phyloP scores from a whole-genome alignment of 2,329 filamentous ascomycete genomes.

The Mollisia scopiformis region DNA sequence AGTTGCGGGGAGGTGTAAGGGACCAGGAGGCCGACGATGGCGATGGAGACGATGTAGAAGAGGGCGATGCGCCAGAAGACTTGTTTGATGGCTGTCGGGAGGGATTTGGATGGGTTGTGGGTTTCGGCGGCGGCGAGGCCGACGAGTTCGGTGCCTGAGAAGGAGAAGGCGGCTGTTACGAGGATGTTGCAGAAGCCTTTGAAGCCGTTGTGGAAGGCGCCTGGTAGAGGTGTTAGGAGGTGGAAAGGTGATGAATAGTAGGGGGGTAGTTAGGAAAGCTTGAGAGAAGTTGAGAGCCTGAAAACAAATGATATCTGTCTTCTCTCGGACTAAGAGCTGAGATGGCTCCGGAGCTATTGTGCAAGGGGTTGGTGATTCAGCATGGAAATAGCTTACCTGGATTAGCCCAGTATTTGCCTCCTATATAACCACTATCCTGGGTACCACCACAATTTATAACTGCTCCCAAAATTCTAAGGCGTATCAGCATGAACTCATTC shows the following conservation, averaged over 20 bases:
- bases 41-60: slow-evolving; percentile 88
- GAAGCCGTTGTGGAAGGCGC: slow-evolving; percentile 81
- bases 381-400: no score
- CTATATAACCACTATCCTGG: slow-evolving; percentile 76
- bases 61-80: slow-evolving; percentile 95
- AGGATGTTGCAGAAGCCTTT: slow-evolving; percentile 79
- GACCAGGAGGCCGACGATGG: slow-evolving; percentile 81
- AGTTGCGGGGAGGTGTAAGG: slow-evolving; percentile 70
- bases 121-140: slow-evolving; percentile 80
- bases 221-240: no score
- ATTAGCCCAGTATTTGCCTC: slow-evolving; percentile 73
- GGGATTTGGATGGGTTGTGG: slow-evolving; percentile 76
- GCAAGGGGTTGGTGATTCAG: no score
- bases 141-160: slow-evolving; percentile 77
- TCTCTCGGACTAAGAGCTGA: no score
- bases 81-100: slow-evolving; percentile 88
- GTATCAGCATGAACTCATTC: slow-evolving; percentile 22
- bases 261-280: no score
- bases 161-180: slow-evolving; percentile 76
- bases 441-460: slow-evolving; percentile 85
- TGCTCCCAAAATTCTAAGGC: slow-evolving; percentile 75
- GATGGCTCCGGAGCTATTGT: no score
- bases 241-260: no score
- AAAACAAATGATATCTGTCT: no score
- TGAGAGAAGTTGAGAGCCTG: no score